Conservation (phyloP, 2,329 filamentous ascomycete genomes). For the Alternaria sp. region DNA sequence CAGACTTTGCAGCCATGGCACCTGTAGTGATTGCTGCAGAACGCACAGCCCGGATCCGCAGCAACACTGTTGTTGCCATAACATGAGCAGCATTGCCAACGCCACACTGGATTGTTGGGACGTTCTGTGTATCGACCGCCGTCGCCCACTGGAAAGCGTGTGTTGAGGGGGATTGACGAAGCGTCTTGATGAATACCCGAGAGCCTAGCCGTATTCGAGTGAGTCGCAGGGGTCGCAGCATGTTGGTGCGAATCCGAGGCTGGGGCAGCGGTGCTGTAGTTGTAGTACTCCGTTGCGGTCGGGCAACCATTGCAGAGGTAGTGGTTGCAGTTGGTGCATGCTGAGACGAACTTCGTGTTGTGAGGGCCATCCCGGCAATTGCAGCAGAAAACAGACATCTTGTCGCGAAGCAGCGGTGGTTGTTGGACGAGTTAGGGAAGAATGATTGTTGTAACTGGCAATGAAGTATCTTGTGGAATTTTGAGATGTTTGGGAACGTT, state of each 20-base stretch:
- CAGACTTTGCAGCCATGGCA: not conserved
- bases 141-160: not conserved
- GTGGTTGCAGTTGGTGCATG: not conserved
- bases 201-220: not conserved
- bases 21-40: not conserved
- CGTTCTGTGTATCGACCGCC: not conserved
- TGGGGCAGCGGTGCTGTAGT: not conserved
- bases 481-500: not conserved
- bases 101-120: not conserved
- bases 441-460: too few relatives aligned
- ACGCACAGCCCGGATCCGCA: not conserved
- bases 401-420: not conserved
- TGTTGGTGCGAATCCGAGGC: not conserved
- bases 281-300: not conserved
- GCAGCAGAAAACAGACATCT: not conserved
- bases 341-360: not conserved
- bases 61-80: not conserved
- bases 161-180: not conserved
- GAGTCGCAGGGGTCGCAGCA: not conserved
- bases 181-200: not conserved
- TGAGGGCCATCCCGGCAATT: not conserved
- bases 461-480: not conserved
- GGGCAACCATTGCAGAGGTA: not conserved
- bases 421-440: too few relatives aligned
- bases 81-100: not conserved